Conservation (phyloP, 352 stramenopile genomes). For the Poterioochromonas sp. region DNA sequence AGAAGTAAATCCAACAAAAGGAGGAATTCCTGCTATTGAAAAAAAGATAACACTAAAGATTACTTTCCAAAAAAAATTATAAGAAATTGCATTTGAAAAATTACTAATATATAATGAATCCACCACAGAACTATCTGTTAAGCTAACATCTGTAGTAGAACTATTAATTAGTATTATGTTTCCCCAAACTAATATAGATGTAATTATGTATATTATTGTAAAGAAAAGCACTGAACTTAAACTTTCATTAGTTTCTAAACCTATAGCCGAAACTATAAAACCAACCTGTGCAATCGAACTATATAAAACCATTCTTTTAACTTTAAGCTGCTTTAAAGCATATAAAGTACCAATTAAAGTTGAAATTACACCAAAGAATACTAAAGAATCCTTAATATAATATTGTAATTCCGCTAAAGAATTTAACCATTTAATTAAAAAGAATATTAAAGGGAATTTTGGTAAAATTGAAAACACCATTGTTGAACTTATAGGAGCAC, state of each 20-base stretch:
- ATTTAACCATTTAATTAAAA: constrained; percentile 31
- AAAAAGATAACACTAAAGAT: constrained; percentile 54
- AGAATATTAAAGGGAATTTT: constrained; percentile 20
- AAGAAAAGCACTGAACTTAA: constrained; percentile 53
- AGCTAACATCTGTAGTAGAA: constrained; percentile 50
- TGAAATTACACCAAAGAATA: constrained; percentile 53
- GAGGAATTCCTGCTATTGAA: constrained; percentile 51
- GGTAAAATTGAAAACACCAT: constrained; percentile 25
- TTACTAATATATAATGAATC: constrained; percentile 54
- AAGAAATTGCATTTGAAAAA: constrained; percentile 53
- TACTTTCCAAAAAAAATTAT: constrained; percentile 49
- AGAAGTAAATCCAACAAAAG: constrained; percentile 49
- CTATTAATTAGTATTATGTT: constrained; percentile 52
- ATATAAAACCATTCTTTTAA: constrained; percentile 49
- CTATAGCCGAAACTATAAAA: constrained; percentile 51
- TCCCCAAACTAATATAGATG: constrained; percentile 47
- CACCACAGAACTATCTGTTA: constrained; percentile 51
- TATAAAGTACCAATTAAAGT: constrained; percentile 53
- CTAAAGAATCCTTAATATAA: constrained; percentile 27
- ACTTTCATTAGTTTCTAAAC: constrained; percentile 52
- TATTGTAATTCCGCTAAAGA: constrained; percentile 27
- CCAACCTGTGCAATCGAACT: constrained; percentile 52
- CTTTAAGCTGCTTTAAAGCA: constrained; percentile 50
- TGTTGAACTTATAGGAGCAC: constrained; percentile 28
- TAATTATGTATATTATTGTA: constrained; percentile 50